Conservation (phyloP, 2,329 filamentous ascomycete species). For the Colletotrichum lupini region DNA sequence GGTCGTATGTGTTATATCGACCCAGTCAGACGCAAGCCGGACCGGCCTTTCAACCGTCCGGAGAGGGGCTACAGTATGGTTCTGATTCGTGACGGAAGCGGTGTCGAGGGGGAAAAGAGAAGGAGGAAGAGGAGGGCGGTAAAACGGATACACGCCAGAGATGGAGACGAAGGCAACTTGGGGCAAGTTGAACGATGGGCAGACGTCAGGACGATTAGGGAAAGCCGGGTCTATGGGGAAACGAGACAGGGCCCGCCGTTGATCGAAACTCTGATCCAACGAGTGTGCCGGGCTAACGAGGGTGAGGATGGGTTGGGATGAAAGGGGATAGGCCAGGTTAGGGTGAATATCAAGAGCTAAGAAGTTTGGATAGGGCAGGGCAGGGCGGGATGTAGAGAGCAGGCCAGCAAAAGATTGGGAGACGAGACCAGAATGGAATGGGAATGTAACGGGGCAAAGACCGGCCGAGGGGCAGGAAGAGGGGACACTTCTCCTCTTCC, state of each 20-base stretch:
- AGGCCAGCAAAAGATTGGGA: neutral
- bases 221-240: constrained; percentile 16
- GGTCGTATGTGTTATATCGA: constrained; percentile 14
- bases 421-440: constrained; percentile 2
- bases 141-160: constrained; percentile 4
- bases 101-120: constrained; percentile 1
- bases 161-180: neutral
- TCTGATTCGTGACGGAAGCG: constrained; percentile 23
- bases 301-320: constrained; percentile 13
- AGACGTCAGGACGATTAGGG: constrained; percentile 20
- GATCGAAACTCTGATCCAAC: constrained; percentile 26
- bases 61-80: neutral
- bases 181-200: constrained; percentile 3
- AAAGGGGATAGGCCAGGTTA: neutral
- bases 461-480: neutral
- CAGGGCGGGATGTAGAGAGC: constrained; percentile 10
- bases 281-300: constrained; percentile 1
- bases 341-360: neutral
- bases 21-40: constrained; percentile 28
- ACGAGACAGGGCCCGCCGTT: constrained; percentile 5
- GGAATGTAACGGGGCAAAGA: constrained; percentile 18
- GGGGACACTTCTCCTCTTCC: constrained; percentile 17
- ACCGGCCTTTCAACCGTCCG: neutral
- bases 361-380: neutral
- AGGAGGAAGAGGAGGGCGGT: neutral